Evolutionary conservation across 2,329 filamentous ascomycete genomes (phyloP).

Genomic region (Xylaria sp.): DNA sequence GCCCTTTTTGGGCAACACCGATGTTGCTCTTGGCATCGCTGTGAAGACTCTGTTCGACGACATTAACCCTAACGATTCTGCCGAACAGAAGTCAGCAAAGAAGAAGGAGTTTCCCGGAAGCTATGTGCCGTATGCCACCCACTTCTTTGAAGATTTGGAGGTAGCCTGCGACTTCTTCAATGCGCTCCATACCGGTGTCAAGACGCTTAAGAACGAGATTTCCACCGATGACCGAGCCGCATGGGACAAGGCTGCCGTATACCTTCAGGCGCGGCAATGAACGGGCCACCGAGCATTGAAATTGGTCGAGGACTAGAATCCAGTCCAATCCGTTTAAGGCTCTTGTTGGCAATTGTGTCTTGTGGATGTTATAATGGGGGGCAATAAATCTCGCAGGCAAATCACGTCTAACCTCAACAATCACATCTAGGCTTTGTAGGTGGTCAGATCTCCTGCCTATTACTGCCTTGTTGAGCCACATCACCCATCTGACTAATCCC

Average conservation of each 20-base stretch:
- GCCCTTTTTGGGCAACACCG: slow-evolving; percentile 70
- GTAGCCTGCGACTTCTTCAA: slow-evolving; percentile 61
- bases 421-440: no score
- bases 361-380: no score
- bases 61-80: slow-evolving; percentile 60
- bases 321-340: background rate
- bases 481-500: slow-evolving; percentile 3
- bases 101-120: slow-evolving; percentile 54
- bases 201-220: slow-evolving; percentile 53
- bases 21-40: slow-evolving; percentile 77
- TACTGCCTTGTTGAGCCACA: no score
- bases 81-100: slow-evolving; percentile 48
- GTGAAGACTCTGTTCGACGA: slow-evolving; percentile 81
- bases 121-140: slow-evolving; percentile 61
- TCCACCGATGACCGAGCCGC: slow-evolving; percentile 48
- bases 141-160: slow-evolving; percentile 62
- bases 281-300: background rate
- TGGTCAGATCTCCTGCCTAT: no score
- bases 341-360: no score
- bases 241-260: slow-evolving; percentile 60
- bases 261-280: slow-evolving; percentile 46
- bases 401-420: no score
- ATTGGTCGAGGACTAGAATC: background rate
- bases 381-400: no score
- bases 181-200: slow-evolving; percentile 60